phyloP scores from a whole-genome alignment of 2,329 filamentous ascomycete genomes.

The Ascochyta fabae region DNA sequence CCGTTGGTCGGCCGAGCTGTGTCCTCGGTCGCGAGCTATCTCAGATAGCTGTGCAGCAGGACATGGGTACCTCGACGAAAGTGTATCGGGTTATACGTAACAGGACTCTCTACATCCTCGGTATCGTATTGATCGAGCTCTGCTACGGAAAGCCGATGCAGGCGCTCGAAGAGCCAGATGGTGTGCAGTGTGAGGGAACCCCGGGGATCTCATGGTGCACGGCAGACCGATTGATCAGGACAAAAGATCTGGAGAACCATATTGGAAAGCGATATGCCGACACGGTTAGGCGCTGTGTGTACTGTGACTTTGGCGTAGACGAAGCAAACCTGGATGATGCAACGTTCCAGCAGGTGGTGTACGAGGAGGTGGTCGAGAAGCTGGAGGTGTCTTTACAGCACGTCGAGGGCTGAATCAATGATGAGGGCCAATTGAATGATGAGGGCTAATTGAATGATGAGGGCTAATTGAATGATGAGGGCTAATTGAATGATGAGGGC shows the following conservation, averaged over 20 bases:
- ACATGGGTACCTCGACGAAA: neutral
- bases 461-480: no score
- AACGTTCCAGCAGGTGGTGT: conserved; percentile 23
- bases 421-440: no score
- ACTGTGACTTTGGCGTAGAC: conserved; percentile 24
- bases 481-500: no score
- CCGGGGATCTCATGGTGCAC: conserved; percentile 20
- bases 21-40: conserved; percentile 8
- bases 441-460: no score
- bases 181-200: conserved; percentile 20
- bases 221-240: conserved; percentile 16
- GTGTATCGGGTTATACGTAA: conserved; percentile 30
- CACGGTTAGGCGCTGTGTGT: conserved; percentile 23
- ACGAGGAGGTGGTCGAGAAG: conserved; percentile 24
- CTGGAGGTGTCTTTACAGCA: conserved; percentile 21
- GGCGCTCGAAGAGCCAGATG: conserved; percentile 19
- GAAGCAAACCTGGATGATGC: conserved; percentile 21
- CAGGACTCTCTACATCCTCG: conserved; percentile 41
- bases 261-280: conserved; percentile 17
- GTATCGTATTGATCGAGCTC: conserved; percentile 45
- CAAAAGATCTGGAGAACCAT: neutral
- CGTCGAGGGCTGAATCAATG: conserved; percentile 9
- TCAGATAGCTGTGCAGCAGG: neutral
- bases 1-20: no score
- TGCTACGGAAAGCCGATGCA: conserved; percentile 37